Evolutionary conservation across 768 basidiomycete species (phyloP), one percentile per base, ranked within the genome.

Genomic region (Xerocomus potaroensis): DNA sequence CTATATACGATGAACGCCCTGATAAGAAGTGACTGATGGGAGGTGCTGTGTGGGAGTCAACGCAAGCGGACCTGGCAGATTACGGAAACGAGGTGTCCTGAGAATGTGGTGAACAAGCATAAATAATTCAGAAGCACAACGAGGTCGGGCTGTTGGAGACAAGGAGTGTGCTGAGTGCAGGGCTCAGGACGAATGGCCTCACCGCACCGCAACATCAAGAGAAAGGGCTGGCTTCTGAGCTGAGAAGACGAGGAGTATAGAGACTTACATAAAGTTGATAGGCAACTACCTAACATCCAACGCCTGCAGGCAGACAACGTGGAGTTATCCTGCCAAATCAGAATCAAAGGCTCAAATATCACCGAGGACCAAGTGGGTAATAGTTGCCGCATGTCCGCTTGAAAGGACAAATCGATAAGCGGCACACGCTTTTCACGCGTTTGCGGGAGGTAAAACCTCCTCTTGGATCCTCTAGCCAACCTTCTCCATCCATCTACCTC

Each of bases 281-380:
- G 68, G 63, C 53, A 67, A 62, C 43, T 51, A 55, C 56, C 53
- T 45, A 70, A 72, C 72, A 67, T 63, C 59, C 53, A 58, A 62
- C 77, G 81, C 83, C 82, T 84, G 81, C 80, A 84, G 83, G 83
- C 83, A 81, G 68, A 72, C 74, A 83, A 83, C 83, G 83, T 85
- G 77, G 67, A 68, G 65, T 71, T 66, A 67, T 71, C 54, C 47
- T 65, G 48, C 64, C 66, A 60, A 65, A 79, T 80, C 77, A 75
- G 78, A 83, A 49, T 44, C 31, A 55, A 70, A 67, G 69, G 59
- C 62, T 68, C 69, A 71, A 73, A 71, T 72, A 54, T 60, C 51
- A 48, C 64, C 65, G 61, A 57, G 51, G 55, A 61, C 59, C 41
- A 57, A 58, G 53, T 60, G 51, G 53, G 58, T 62, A 66, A 63